These are phyloP conservation scores for Scytalidium sp. DNA, from an alignment of 2,329 filamentous ascomycete genomes.

Conservation along the genomic window DNA sequence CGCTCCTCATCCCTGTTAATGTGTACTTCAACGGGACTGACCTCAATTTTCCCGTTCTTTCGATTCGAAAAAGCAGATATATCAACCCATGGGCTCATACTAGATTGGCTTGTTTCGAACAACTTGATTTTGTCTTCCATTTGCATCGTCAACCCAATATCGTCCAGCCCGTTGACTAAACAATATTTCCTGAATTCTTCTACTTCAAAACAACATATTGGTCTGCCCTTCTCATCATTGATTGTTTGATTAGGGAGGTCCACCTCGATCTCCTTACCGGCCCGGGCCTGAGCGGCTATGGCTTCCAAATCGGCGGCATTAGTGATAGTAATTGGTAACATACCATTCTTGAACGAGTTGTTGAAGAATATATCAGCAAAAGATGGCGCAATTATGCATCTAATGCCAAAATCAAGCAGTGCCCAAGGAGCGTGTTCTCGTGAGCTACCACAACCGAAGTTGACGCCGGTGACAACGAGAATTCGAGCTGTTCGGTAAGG, in stretches of 20 bases:
- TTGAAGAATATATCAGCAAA: slow-evolving; percentile 94
- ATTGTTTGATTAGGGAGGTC: slow-evolving; percentile 81
- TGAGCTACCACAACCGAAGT: slow-evolving; percentile 88
- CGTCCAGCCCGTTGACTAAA: slow-evolving; percentile 84
- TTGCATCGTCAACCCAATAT: slow-evolving; percentile 90
- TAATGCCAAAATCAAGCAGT: slow-evolving; percentile 89
- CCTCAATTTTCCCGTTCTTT: slow-evolving; percentile 49
- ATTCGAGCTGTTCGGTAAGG: slow-evolving; percentile 81
- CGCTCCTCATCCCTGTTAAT: slow-evolving; percentile 83
- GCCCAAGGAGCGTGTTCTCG: slow-evolving; percentile 96
- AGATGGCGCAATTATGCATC: slow-evolving; percentile 81
- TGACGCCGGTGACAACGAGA: slow-evolving; percentile 80
- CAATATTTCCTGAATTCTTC: slow-evolving; percentile 93
- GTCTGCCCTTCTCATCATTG: slow-evolving; percentile 68
- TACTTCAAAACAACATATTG: slow-evolving; percentile 75
- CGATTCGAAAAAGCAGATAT: slow-evolving; percentile 73
- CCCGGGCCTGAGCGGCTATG: slow-evolving; percentile 71
- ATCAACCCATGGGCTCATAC: slow-evolving; percentile 84
- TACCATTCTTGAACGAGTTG: slow-evolving; percentile 99
- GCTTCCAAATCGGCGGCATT: slow-evolving; percentile 62
- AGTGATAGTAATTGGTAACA: slow-evolving; percentile 77
- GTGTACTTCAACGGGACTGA: slow-evolving; percentile 66
- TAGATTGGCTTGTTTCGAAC: slow-evolving; percentile 74
- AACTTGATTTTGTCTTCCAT: slow-evolving; percentile 79
- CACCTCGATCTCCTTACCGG: slow-evolving; percentile 79